Percentiles rank a stretch among this genome's conserved stretches.
These are phyloP conservation scores for Tetragonia tetragonoides DNA, from an alignment of 148 eudicot species.

Conservation along the genomic window DNA sequence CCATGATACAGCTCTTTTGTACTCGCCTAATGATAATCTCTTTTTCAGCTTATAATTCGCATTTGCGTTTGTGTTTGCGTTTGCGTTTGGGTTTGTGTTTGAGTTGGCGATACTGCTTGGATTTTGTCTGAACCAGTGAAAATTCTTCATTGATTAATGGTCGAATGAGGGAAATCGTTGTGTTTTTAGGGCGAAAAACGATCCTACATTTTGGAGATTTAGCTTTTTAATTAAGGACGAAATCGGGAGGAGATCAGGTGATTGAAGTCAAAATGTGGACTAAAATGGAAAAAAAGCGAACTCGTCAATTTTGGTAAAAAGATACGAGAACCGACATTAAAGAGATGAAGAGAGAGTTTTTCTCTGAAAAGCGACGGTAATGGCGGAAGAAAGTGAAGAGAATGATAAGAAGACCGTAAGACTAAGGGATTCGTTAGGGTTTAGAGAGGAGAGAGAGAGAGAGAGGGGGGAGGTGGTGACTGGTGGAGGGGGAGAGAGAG, in stretches of 20 bases:
- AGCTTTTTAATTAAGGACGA: too few species aligned
- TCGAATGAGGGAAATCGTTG: background rate
- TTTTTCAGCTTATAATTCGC: slow-evolving; percentile 42
- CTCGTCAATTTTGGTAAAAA: too few species aligned
- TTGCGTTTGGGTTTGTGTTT: background rate
- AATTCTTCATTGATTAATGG: slow-evolving; percentile 50
- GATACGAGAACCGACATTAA: too few species aligned
- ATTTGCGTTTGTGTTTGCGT: background rate
- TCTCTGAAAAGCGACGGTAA: slow-evolving; percentile 1
- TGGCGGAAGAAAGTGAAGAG: background rate
- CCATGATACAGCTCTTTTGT: slow-evolving; percentile 83
- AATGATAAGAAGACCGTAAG: too few species aligned
- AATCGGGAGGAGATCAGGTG: background rate
- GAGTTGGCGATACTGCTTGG: slow-evolving; percentile 24
- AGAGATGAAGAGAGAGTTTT: background rate
- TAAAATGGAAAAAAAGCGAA: too few species aligned
- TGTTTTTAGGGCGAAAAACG: too few species aligned
- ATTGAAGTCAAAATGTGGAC: too few species aligned
- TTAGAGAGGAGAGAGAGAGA: slow-evolving; percentile 7
- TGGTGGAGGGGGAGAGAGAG: background rate
- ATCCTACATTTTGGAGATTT: slow-evolving; percentile 2
- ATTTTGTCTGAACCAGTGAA: slow-evolving; percentile 62
- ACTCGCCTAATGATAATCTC: slow-evolving; percentile 74
- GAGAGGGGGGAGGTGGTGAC: slow-evolving; percentile 7
- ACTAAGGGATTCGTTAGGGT: slow-evolving; percentile 9